These are phyloP conservation scores for Domatiomyces catenatus DNA, from an alignment of 2,329 filamentous ascomycete species.

Conservation along the genomic window DNA sequence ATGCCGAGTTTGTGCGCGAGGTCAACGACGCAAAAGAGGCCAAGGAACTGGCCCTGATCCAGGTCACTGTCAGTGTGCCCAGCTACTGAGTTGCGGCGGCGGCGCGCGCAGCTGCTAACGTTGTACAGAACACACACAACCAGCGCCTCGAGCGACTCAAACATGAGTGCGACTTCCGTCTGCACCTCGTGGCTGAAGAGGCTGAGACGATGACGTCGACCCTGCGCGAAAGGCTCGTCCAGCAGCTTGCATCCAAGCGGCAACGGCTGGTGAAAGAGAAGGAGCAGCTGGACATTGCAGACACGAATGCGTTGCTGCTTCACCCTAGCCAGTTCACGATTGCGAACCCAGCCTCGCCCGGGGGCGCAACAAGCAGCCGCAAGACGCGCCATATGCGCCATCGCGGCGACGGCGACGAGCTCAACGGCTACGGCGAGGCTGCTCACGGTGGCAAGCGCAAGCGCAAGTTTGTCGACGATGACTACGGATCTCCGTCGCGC, in stretches of 20 bases:
- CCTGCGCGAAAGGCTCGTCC: conserved; percentile 45
- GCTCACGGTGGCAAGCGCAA: conserved; percentile 37
- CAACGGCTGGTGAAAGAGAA: conserved; percentile 47
- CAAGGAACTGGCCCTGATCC: conserved; percentile 66
- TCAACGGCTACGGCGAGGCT: conserved; percentile 33
- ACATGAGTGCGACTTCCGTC: conserved; percentile 42
- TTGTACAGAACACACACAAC: conserved; percentile 40
- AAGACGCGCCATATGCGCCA: conserved; percentile 49
- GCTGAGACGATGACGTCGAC: conserved; percentile 43
- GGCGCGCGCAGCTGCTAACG: conserved; percentile 1
- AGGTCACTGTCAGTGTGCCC: conserved; percentile 52
- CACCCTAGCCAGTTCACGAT: conserved; percentile 53
- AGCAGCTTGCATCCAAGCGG: conserved; percentile 42
- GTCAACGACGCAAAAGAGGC: conserved; percentile 80
- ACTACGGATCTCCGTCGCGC: conserved; percentile 43
- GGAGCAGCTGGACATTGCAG: conserved; percentile 50
- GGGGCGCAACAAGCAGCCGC: conserved; percentile 43
- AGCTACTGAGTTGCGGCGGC: conserved; percentile 1
- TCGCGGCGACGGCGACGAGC: conserved; percentile 37
- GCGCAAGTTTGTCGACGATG: conserved; percentile 43
- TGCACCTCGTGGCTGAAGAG: conserved; percentile 48
- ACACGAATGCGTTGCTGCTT: conserved; percentile 49
- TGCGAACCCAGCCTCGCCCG: conserved; percentile 47
- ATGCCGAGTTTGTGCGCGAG: conserved; percentile 69
- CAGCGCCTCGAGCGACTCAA: conserved; percentile 40